Conservation (phyloP, 2,329 filamentous ascomycete genomes). For the Aspergillus novofumigatus region DNA sequence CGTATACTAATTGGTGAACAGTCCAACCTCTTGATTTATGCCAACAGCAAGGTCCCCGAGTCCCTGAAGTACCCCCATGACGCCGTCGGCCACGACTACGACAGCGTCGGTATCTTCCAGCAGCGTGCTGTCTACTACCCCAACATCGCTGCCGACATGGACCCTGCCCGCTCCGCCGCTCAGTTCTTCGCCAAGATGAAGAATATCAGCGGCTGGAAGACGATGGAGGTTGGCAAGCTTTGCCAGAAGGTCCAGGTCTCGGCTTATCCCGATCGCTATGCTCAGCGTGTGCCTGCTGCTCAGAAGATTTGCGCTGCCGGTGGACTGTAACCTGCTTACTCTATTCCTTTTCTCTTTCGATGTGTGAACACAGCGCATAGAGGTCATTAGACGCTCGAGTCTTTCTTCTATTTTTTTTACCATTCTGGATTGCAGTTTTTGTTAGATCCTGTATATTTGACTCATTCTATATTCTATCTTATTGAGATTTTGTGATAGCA, state of each 20-base stretch:
- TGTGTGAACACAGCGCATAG: neutral
- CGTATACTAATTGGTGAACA: too few relatives aligned
- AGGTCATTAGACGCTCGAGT: neutral
- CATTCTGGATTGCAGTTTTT: neutral
- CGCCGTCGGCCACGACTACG: conserved; percentile 16
- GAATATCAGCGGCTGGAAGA: conserved; percentile 15
- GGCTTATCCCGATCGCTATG: conserved; percentile 3
- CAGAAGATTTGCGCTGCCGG: neutral
- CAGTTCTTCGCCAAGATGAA: conserved; percentile 20
- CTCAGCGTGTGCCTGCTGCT: neutral
- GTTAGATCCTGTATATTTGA: neutral
- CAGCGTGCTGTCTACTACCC: conserved; percentile 18
- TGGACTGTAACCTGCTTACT: neutral
- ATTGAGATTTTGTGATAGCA: neutral
- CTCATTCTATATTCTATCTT: neutral
- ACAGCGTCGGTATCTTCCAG: conserved; percentile 23
- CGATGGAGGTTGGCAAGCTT: conserved; percentile 17
- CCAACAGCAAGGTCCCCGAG: conserved; percentile 14
- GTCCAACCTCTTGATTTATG: conserved; percentile 17
- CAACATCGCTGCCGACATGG: conserved; percentile 19
- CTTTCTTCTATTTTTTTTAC: neutral
- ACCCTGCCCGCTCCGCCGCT: conserved; percentile 14
- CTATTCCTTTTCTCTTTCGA: too few relatives aligned
- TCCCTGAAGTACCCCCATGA: conserved; percentile 20
- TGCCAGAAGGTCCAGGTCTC: conserved; percentile 22